These are phyloP conservation scores for Capsaspora owczarzaki DNA, from an alignment of 78 protist genomes.

Conservation along the genomic window DNA sequence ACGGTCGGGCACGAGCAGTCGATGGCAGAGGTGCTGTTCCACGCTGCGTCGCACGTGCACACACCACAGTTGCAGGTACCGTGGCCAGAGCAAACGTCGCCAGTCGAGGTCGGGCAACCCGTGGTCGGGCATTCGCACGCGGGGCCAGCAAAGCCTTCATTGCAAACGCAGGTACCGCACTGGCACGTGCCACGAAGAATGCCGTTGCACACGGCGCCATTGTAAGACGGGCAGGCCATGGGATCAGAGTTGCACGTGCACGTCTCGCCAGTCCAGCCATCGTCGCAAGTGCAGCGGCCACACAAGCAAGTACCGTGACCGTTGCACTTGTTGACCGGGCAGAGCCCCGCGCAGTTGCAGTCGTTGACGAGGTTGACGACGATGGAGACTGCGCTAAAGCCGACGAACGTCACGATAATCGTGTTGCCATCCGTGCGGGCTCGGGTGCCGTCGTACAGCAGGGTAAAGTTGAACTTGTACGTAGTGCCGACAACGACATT, in stretches of 20 bases:
- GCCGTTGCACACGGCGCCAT: too few species aligned
- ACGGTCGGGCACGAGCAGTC: slow-evolving; percentile 5
- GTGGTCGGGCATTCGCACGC: neutral
- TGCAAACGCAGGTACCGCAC: neutral
- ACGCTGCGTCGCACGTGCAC: neutral
- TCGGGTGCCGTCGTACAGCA: neutral
- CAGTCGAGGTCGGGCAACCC: neutral
- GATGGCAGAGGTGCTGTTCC: neutral
- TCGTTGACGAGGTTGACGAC: neutral
- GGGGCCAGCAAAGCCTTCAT: neutral
- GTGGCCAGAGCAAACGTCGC: neutral
- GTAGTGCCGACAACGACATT: neutral
- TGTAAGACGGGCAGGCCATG: too few species aligned
- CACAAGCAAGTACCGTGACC: neutral
- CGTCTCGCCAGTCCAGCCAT: neutral
- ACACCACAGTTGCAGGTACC: neutral
- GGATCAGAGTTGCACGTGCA: too few species aligned
- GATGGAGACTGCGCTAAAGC: neutral
- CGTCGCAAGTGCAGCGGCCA: neutral
- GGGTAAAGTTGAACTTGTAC: neutral
- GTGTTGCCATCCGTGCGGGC: neutral
- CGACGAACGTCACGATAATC: neutral
- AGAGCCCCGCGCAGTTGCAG: too few species aligned
- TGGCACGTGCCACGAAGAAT: neutral
- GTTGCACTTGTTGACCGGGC: too few species aligned